Percentiles rank a stretch among this genome's conserved stretches.
These are phyloP conservation scores for Viola pubescens DNA, from an alignment of 441 rosid species.

Conservation along the genomic window DNA sequence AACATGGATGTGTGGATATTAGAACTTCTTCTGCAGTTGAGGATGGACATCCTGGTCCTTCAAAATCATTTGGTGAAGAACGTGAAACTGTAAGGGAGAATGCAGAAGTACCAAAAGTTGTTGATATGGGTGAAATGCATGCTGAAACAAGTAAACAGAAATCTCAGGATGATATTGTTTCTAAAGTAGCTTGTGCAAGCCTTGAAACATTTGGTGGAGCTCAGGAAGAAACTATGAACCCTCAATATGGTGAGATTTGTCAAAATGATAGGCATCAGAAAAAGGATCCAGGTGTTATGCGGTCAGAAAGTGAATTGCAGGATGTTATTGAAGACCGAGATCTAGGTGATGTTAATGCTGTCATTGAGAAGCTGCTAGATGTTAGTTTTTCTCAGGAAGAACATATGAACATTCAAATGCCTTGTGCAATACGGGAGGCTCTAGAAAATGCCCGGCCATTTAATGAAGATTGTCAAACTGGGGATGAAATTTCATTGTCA, in stretches of 20 bases:
- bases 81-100: constrained; percentile 17
- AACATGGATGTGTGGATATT: constrained; percentile 12
- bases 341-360: constrained; percentile 22
- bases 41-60: constrained; percentile 18
- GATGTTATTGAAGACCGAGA: constrained; percentile 14
- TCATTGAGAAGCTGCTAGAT: constrained; percentile 37
- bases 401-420: constrained; percentile 12
- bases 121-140: constrained; percentile 17
- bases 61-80: constrained; percentile 11
- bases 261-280: constrained; percentile 26
- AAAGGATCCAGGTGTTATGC: constrained; percentile 15
- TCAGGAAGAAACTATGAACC: constrained; percentile 26
- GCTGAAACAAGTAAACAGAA: constrained; percentile 26
- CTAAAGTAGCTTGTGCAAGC: constrained; percentile 22
- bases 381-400: constrained; percentile 13
- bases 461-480: constrained; percentile 20
- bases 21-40: constrained; percentile 16
- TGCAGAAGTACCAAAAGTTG: neutral
- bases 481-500: constrained; percentile 15
- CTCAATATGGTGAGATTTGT: constrained; percentile 14
- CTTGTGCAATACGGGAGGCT: constrained; percentile 16
- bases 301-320: constrained; percentile 21
- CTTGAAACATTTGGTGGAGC: constrained; percentile 16
- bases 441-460: constrained; percentile 21
- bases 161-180: constrained; percentile 20